phyloP scores from a whole-genome alignment of 1,284 basidiomycete genomes.

The Apiotrichum laibachii region DNA sequence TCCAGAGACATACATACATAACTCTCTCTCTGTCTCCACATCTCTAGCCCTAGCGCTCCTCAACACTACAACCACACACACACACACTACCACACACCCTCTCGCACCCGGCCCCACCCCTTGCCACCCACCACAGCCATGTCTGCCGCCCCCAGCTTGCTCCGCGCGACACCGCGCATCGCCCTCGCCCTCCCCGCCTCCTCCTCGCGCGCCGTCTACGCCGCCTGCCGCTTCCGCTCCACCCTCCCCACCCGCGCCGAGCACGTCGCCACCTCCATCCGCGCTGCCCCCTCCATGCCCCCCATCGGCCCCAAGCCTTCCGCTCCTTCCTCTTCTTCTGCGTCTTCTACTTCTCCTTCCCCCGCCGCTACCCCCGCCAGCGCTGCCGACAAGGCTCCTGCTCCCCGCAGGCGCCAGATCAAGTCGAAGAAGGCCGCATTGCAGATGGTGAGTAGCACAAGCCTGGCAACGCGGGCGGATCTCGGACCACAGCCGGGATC shows the following conservation, averaged over 20 bases:
- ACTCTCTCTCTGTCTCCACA: too few species aligned
- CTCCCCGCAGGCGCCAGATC: constrained; percentile 46
- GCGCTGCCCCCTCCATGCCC: constrained; percentile 13
- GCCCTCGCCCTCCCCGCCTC: constrained; percentile 3
- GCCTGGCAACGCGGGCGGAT: too few species aligned
- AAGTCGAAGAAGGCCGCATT: constrained; percentile 77
- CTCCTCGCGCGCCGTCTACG: constrained; percentile 2
- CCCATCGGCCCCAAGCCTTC: constrained; percentile 1
- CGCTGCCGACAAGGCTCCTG: constrained; percentile 10
- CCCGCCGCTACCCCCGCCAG: constrained; percentile 4
- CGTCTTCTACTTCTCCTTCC: constrained; percentile 1
- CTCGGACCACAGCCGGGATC: too few species aligned
- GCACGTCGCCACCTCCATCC: constrained; percentile 13
- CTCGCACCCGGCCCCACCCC: too few species aligned
- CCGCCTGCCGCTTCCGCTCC: not conserved
- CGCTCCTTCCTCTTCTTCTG: constrained; percentile 3
- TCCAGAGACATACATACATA: too few species aligned
- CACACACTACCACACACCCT: too few species aligned
- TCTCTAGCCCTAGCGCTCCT: too few species aligned
- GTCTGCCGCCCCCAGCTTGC: constrained; percentile 2
- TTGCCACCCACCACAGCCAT: not conserved
- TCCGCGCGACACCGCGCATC: constrained; percentile 6
- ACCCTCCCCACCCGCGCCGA: constrained; percentile 12
- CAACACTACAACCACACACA: too few species aligned
- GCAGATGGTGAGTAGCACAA: constrained; percentile 63